phyloP scores from a whole-genome alignment of 352 stramenopile genomes.

The Phytophthora pseudosyringae region DNA sequence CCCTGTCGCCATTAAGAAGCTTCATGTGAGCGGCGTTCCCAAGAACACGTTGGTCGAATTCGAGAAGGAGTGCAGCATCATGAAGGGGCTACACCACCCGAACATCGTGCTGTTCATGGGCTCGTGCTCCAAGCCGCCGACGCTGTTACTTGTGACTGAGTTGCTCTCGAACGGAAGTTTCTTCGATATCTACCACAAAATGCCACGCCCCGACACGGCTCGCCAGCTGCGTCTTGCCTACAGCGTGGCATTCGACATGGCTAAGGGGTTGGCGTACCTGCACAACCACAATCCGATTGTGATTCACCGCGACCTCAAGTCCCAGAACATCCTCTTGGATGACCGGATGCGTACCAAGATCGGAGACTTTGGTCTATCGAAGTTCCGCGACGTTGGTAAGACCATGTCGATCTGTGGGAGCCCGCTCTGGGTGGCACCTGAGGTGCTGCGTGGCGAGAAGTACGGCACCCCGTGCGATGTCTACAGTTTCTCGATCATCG shows the following conservation, averaged over 20 bases:
- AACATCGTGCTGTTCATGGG: slow-evolving; percentile 99
- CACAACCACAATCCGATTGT: slow-evolving; percentile 97
- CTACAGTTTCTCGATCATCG: slow-evolving; percentile 91
- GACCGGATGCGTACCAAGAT: slow-evolving; percentile 90
- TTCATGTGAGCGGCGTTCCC: slow-evolving; percentile 76
- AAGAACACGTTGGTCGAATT: slow-evolving; percentile 87
- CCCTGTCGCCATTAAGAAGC: slow-evolving; percentile 85
- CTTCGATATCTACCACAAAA: slow-evolving; percentile 91
- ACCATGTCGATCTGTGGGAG: slow-evolving; percentile 89
- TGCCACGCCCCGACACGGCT: slow-evolving; percentile 52
- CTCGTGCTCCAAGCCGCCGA: slow-evolving; percentile 96
- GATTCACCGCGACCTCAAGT: slow-evolving; percentile 94
- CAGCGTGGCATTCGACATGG: slow-evolving; percentile 90
- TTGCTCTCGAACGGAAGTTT: slow-evolving; percentile 87
- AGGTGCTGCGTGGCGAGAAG: slow-evolving; percentile 83
- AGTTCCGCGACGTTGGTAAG: slow-evolving; percentile 88
- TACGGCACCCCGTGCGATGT: slow-evolving; percentile 85
- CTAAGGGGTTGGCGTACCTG: slow-evolving; percentile 96
- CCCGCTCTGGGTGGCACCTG: slow-evolving; percentile 81
- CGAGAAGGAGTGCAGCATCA: slow-evolving; percentile 87
- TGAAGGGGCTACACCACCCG: slow-evolving; percentile 94
- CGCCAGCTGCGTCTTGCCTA: slow-evolving; percentile 74
- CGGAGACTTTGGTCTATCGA: slow-evolving; percentile 81
- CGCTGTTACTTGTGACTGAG: slow-evolving; percentile 96
- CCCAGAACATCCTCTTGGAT: slow-evolving; percentile 81